Percentiles rank a stretch among this genome's conserved stretches.
These are phyloP conservation scores for Cryptosporidium bovis DNA, from an alignment of 169 alveolate genomes.

Conservation along the genomic window DNA sequence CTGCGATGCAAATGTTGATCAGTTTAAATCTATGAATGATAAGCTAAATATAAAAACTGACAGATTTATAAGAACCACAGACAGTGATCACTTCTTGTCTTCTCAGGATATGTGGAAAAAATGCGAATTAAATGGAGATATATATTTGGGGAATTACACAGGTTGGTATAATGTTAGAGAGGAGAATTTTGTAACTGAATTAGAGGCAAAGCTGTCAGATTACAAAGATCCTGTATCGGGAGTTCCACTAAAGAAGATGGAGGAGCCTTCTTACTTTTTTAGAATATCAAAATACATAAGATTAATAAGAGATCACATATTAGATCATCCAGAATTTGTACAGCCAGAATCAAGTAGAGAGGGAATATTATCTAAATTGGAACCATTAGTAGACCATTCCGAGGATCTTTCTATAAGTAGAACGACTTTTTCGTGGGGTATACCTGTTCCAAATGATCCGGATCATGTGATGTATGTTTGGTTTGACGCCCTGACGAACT, in stretches of 20 bases:
- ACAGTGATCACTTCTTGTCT: slow-evolving; percentile 82
- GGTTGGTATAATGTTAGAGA: slow-evolving; percentile 94
- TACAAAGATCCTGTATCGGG: slow-evolving; percentile 88
- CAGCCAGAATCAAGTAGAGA: slow-evolving; percentile 85
- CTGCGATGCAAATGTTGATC: slow-evolving; percentile 80
- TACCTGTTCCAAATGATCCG: slow-evolving; percentile 85
- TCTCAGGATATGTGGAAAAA: slow-evolving; percentile 85
- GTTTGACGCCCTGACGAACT: slow-evolving; percentile 93
- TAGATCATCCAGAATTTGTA: slow-evolving; percentile 76
- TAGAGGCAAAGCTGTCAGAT: slow-evolving; percentile 88
- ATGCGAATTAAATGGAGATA: slow-evolving; percentile 85
- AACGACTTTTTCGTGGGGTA: slow-evolving; percentile 92
- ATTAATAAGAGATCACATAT: slow-evolving; percentile 82
- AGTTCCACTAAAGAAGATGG: slow-evolving; percentile 85
- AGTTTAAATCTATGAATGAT: slow-evolving; percentile 60
- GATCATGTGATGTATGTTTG: slow-evolving; percentile 95
- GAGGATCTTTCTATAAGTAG: slow-evolving; percentile 91
- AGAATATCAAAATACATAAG: slow-evolving; percentile 88
- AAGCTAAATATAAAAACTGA: slow-evolving; percentile 79
- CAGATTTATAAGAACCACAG: slow-evolving; percentile 89
- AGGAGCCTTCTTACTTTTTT: slow-evolving; percentile 90
- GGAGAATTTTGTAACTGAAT: slow-evolving; percentile 90
- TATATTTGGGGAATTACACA: slow-evolving; percentile 86
- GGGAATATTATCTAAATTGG: slow-evolving; percentile 84
- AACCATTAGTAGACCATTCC: slow-evolving; percentile 79